Base-by-base conservation (phyloP, 306 rosid species). In the Glycine latifolia region DNA sequence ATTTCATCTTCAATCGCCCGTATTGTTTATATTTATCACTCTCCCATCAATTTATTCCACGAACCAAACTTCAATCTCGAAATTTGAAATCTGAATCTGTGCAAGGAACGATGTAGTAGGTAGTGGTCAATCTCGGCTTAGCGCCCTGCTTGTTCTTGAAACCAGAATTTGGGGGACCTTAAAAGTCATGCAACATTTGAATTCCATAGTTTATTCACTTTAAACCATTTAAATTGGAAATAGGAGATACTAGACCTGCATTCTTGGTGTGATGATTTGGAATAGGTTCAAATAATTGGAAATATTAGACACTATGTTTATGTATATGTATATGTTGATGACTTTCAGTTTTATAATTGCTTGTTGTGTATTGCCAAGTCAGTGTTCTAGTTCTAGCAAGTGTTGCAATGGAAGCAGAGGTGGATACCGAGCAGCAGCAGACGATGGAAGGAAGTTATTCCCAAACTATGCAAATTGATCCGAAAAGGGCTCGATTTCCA, bases 401-500 rank as follows among this genome's bases (percentile, higher is more conserved):
- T 76, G 83, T 63, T 79, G 82, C 68, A 68, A 95, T 95, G 98
- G 94, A 87, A 89, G 76, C 75, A 58, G 88, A 80, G 66, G 79
- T 80, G 69, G 96, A 87, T 65, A 73, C 85, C 26, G 96, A 89
- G 80, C 76, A 79, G 53, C 81, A 77, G 78, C 49, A 85, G 53
- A 89, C 84, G 89, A 81, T 81, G 41, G 97, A 83, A 46, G 82
- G 84, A 80, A 75, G 74, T 77, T 85, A 77, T 71, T 62, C 88
- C 10, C 89, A 77, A 58, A 84, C 76, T 46, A 83, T 82, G 84
- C 91, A 87, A 83, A 93, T 93, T 78, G 98, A 96, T 85, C 97
- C 94, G 0, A 87, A 63, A 74, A 86, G 84, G 75, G 86, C 94
- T 56, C 90, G 98, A 74, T 96, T 96, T 84, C 99, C 99, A 1